Evolutionary conservation across 805 yeast genomes (phyloP).

Genomic region (Pichia phayaonensis): DNA sequence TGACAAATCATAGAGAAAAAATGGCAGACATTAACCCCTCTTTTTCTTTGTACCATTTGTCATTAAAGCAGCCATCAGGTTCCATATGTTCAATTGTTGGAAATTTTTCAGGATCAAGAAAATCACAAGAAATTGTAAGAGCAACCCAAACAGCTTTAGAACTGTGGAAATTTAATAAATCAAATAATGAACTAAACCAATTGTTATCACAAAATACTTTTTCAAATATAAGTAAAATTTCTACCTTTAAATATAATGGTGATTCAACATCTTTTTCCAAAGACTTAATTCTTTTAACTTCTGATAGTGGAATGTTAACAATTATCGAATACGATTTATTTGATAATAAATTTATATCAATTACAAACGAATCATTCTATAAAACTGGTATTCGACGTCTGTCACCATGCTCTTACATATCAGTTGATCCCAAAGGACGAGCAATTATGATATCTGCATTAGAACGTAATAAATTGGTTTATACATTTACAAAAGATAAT

Average conservation of each 20-base stretch:
- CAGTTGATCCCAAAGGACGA: constrained; percentile 64
- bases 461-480: constrained; percentile 68
- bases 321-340: constrained; percentile 30
- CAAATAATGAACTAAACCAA: constrained; percentile 46
- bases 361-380: constrained; percentile 56
- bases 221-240: constrained; percentile 49
- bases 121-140: constrained; percentile 54
- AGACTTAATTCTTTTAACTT: constrained; percentile 58
- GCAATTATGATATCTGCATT: constrained; percentile 65
- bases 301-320: constrained; percentile 73
- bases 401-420: constrained; percentile 66
- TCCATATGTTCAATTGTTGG: constrained; percentile 56
- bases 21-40: constrained; percentile 26
- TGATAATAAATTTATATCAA: constrained; percentile 29
- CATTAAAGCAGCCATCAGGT: constrained; percentile 55
- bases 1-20: not conserved
- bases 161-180: constrained; percentile 43
- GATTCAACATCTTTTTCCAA: constrained; percentile 26
- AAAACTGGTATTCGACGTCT: constrained; percentile 70
- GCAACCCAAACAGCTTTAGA: constrained; percentile 50
- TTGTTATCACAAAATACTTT: constrained; percentile 41
- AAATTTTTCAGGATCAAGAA: constrained; percentile 47
- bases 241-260: constrained; percentile 46
- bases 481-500: constrained; percentile 45
- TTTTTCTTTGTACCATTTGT: constrained; percentile 59